A percentile compares a stretch with the other conserved stretches of the same genome.
These are phyloP conservation scores for Diospyros lotus DNA, from an alignment of 148 eudicot species.

Conservation along the genomic window DNA sequence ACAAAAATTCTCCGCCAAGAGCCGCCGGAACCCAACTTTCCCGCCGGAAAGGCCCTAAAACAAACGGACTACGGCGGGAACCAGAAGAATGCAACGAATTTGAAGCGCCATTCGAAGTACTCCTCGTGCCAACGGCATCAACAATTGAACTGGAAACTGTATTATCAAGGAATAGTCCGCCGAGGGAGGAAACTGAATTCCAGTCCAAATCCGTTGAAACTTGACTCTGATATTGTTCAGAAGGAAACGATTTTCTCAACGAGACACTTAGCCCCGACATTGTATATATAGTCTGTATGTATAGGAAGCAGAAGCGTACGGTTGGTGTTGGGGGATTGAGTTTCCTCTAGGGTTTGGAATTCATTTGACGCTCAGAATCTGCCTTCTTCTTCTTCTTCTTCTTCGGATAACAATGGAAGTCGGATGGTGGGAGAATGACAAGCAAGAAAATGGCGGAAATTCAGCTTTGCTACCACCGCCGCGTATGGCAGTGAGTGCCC, in stretches of 20 bases:
- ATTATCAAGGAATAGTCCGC: slow-evolving; percentile 66
- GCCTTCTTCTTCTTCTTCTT: too few species aligned
- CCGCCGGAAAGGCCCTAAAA: slow-evolving; percentile 9
- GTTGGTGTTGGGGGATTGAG: not conserved
- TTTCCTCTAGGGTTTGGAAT: slow-evolving; percentile 14
- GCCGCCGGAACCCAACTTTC: slow-evolving; percentile 1
- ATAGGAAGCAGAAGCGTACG: not conserved
- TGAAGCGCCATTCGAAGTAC: not conserved
- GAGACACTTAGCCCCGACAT: slow-evolving; percentile 12
- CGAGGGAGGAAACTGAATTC: slow-evolving; percentile 17
- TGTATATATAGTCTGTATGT: not conserved
- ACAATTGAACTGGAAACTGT: slow-evolving; percentile 42
- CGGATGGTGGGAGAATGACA: not conserved
- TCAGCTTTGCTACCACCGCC: slow-evolving; percentile 11
- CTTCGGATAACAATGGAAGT: not conserved
- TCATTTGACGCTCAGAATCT: not conserved
- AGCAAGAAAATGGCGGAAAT: not conserved
- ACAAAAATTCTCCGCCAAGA: slow-evolving; percentile 34
- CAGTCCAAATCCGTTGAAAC: slow-evolving; percentile 6
- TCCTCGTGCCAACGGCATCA: slow-evolving; percentile 17
- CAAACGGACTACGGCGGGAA: not conserved
- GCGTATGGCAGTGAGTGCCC: not conserved
- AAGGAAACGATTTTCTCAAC: not conserved
- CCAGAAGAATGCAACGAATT: not conserved
- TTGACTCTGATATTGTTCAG: not conserved